Conservation (phyloP, 768 basidiomycete species). For the Rhizopogon rudus region DNA sequence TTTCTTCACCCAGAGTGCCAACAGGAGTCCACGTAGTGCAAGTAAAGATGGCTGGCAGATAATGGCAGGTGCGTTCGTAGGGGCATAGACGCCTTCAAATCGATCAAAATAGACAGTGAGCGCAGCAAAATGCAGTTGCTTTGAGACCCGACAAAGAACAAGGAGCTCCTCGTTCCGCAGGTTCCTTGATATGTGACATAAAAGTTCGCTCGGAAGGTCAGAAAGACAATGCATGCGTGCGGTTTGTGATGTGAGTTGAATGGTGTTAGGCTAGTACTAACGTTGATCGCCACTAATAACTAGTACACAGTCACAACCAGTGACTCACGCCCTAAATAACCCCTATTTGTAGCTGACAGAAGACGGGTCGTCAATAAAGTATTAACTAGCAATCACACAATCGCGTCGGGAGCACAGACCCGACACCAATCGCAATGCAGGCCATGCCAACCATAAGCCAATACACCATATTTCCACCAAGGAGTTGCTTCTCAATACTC, state of each 20-base stretch:
- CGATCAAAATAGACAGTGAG: background rate
- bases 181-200: background rate
- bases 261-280: no score
- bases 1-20: slow-evolving; percentile 1
- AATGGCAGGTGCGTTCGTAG: background rate
- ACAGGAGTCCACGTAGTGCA: background rate
- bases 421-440: slow-evolving; percentile 15
- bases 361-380: background rate
- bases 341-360: no score
- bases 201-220: background rate
- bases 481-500: slow-evolving; percentile 23
- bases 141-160: background rate
- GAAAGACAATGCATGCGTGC: background rate
- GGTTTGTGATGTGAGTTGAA: background rate
- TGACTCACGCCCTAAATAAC: background rate
- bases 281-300: no score
- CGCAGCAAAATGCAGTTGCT: background rate
- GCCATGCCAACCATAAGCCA: slow-evolving; percentile 18
- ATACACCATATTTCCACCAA: slow-evolving; percentile 54
- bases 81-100: background rate
- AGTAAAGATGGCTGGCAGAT: background rate
- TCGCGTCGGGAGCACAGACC: slow-evolving; percentile 25
- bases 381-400: slow-evolving; percentile 7
- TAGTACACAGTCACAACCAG: background rate
- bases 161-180: background rate